Base-by-base conservation (phyloP, 2,329 filamentous ascomycete species). In the Aspergillus ibericus region DNA sequence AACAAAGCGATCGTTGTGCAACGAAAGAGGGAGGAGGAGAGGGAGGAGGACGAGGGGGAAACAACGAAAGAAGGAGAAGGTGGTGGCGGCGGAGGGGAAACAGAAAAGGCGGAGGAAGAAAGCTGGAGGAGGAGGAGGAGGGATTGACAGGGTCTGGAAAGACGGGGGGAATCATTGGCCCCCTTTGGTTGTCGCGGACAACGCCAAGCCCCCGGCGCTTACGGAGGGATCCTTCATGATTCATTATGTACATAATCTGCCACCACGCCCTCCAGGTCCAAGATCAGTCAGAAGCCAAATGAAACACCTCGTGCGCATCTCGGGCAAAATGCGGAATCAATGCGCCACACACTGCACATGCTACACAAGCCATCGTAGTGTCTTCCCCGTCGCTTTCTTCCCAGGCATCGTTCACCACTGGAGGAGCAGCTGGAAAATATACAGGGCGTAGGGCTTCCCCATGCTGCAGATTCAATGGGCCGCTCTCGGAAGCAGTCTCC, bases 311-410 rank as follows among this genome's bases (percentile, higher is more conserved):
- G 68, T 84, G 82, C 15, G 82, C 82, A 22, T 73, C 66, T 64
- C 78, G 73, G 1, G 82, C 82, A 71, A 83, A 84, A 47, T 74
- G 66, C 5, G 81, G 81, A 63, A 84, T 79, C 25, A 69, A 61
- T 15, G 72, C 76, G 53, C 78, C 77, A 63, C 82, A 84, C 8
- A 70, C 64, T 8, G 56, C 55, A 66, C 81, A 83, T 32, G 68
- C 63, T 3, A 75, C 63, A 57, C 69, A 69, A 4, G 63, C 53
- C 53, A 70, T 71, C 5, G 27, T 29, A 49, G 59, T 64, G 47
- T 67, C 67, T 12, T 72, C 69, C 2, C 67, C 70, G n/a, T 71
- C 71, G 53, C 66, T 72, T 15, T 74, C 70, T 29, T 70, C 71
- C 72, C 75, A 78, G 10, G 51, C 55, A 53, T 65, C 71, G 7